A percentile compares a stretch with the other conserved stretches of the same genome.
Conservation (phyloP, 139 green algal genomes). For the Chlorella sp. region DNA sequence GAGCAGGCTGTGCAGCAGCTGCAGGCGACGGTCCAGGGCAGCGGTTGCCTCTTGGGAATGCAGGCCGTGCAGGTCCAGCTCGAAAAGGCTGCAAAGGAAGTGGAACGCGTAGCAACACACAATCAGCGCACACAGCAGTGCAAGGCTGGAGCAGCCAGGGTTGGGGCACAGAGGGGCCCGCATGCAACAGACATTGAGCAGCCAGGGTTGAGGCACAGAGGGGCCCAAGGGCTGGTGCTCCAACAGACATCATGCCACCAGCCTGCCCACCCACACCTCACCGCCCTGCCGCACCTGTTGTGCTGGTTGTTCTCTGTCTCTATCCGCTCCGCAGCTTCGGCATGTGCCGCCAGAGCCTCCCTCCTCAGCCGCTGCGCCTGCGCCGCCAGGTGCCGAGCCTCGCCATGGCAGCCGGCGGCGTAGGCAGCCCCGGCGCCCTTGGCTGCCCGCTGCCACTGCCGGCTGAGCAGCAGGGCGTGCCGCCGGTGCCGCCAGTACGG, state of each 20-base stretch:
- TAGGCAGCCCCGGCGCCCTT: slow-evolving; percentile 4
- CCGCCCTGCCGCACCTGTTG: slow-evolving; percentile 7
- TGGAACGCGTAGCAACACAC: neutral
- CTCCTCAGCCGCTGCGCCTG: slow-evolving; percentile 32
- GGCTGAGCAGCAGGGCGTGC: slow-evolving; percentile 6
- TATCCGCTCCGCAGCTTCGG: slow-evolving; percentile 34
- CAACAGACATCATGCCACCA: neutral
- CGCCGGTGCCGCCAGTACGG: slow-evolving; percentile 8
- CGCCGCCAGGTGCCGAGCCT: slow-evolving; percentile 13
- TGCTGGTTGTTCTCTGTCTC: slow-evolving; percentile 37
- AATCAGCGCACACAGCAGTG: neutral
- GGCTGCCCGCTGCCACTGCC: neutral
- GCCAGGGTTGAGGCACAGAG: neutral
- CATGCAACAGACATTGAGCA: too few relatives aligned
- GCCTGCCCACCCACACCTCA: neutral
- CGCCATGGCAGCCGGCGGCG: neutral
- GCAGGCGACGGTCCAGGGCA: slow-evolving; percentile 32
- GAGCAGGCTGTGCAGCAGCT: neutral
- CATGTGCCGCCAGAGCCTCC: slow-evolving; percentile 33
- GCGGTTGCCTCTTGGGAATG: slow-evolving; percentile 38
- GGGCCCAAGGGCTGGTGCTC: neutral
- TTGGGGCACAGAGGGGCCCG: too few relatives aligned
- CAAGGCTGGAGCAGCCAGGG: too few relatives aligned
- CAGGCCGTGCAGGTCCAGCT: slow-evolving; percentile 52
- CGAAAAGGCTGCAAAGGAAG: neutral